These are phyloP conservation scores for Cordyceps pruinosa DNA, from an alignment of 2,329 filamentous ascomycete species.

Conservation along the genomic window DNA sequence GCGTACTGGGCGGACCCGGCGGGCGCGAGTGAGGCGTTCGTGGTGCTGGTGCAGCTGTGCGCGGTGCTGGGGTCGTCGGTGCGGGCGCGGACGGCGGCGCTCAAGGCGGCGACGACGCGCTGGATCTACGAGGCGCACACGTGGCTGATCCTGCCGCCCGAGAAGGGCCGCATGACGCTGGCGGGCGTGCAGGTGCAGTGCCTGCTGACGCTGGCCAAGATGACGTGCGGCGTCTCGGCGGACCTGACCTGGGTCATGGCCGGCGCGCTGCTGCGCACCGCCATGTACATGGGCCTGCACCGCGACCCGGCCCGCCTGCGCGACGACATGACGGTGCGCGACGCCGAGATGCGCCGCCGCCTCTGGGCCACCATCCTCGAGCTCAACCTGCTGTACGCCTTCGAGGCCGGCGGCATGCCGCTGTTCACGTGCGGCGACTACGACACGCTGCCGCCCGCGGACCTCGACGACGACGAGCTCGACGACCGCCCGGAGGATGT, in stretches of 20 bases:
- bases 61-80: constrained; percentile 45
- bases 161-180: constrained; percentile 44
- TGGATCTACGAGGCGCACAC: constrained; percentile 48
- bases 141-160: constrained; percentile 40
- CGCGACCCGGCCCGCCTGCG: constrained; percentile 46
- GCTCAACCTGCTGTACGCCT: constrained; percentile 43
- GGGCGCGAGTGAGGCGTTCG: constrained; percentile 36
- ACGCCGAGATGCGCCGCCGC: constrained; percentile 47
- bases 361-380: constrained; percentile 52
- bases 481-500: constrained; percentile 28
- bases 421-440: constrained; percentile 40
- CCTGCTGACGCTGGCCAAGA: constrained; percentile 43
- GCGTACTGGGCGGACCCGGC: constrained; percentile 42
- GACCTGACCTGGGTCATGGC: constrained; percentile 47
- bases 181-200: constrained; percentile 45
- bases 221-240: constrained; percentile 38
- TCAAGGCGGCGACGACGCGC: constrained; percentile 36
- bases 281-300: constrained; percentile 53
- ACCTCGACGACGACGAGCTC: constrained; percentile 47
- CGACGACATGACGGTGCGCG: constrained; percentile 38
- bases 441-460: constrained; percentile 42
- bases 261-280: constrained; percentile 44
- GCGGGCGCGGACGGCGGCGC: constrained; percentile 37
- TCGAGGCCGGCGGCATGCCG: constrained; percentile 45
- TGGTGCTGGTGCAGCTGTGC: constrained; percentile 47